Conservation (phyloP, 352 stramenopile genomes). For the Pythium biforme region DNA sequence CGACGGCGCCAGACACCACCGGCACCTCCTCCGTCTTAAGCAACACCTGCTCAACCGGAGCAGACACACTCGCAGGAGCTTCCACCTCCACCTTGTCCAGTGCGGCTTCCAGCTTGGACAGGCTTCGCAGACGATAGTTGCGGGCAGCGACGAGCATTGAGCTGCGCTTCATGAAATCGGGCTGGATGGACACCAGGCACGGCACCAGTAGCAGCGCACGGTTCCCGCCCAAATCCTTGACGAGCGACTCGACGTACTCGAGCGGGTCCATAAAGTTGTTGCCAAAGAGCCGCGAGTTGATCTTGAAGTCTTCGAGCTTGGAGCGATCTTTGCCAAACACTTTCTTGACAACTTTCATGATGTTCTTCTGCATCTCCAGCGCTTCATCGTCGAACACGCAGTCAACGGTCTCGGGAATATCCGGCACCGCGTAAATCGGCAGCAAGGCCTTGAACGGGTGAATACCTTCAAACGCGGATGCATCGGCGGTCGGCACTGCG, state of each 20-base stretch:
- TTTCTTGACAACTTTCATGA: conserved; percentile 72
- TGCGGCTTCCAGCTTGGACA: conserved; percentile 38
- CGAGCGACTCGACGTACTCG: conserved; percentile 67
- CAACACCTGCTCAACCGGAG: not conserved
- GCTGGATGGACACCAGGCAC: conserved; percentile 64
- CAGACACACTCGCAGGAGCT: not conserved
- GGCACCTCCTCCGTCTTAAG: not conserved
- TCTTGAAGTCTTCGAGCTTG: conserved; percentile 77
- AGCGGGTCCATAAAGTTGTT: conserved; percentile 78
- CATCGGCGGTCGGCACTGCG: not conserved
- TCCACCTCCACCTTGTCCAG: conserved; percentile 19
- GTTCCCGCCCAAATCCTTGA: conserved; percentile 54
- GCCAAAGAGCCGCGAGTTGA: conserved; percentile 70
- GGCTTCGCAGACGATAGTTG: conserved; percentile 48
- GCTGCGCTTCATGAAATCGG: conserved; percentile 55
- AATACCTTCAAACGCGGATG: conserved; percentile 21
- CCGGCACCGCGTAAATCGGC: conserved; percentile 43
- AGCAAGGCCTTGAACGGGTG: conserved; percentile 55
- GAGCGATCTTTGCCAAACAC: conserved; percentile 57
- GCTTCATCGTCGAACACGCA: conserved; percentile 65
- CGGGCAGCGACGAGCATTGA: conserved; percentile 49
- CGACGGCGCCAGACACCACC: not conserved
- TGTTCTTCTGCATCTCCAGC: conserved; percentile 64
- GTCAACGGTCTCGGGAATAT: conserved; percentile 47
- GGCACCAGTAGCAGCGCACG: conserved; percentile 63